Percentiles rank a stretch among this genome's conserved stretches.
Evolutionary conservation across 306 rosid species (phyloP).

Genomic region (Cucurbita maxima): DNA sequence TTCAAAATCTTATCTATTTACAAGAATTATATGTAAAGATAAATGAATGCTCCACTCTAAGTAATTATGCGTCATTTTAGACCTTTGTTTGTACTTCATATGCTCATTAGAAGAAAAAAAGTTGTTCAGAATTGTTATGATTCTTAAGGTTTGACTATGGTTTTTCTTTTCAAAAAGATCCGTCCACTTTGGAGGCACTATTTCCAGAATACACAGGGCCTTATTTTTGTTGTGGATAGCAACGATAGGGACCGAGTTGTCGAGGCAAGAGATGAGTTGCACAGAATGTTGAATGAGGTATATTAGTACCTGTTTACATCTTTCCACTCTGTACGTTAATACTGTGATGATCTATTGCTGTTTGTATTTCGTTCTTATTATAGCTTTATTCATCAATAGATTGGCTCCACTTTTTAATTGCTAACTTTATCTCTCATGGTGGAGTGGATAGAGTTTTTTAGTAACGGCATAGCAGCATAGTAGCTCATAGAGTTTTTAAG

Average conservation of each 20-base stretch:
- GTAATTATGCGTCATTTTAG: not conserved
- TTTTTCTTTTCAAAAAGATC: constrained; percentile 36
- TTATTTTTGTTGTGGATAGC: constrained; percentile 94
- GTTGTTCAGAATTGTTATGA: not conserved
- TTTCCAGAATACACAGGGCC: constrained; percentile 98
- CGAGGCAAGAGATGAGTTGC: constrained; percentile 98
- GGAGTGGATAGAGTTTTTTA: not conserved
- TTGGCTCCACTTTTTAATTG: not conserved
- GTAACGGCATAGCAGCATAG: not conserved
- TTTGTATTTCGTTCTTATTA: not conserved
- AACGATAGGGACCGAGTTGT: constrained; percentile 90
- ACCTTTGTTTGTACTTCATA: not conserved
- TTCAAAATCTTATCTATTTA: not conserved
- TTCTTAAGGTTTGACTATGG: not conserved
- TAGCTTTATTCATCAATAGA: not conserved
- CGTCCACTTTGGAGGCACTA: constrained; percentile 99
- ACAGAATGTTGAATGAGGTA: constrained; percentile 98
- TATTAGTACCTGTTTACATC: not conserved
- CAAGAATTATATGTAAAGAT: not conserved
- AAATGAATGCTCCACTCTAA: not conserved
- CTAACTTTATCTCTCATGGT: not conserved
- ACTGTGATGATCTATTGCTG: not conserved
- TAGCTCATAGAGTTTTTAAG: not conserved
- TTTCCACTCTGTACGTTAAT: not conserved
- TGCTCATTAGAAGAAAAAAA: not conserved